Conservation (phyloP, 768 basidiomycete species). For the Boletus vermiculosoides region DNA sequence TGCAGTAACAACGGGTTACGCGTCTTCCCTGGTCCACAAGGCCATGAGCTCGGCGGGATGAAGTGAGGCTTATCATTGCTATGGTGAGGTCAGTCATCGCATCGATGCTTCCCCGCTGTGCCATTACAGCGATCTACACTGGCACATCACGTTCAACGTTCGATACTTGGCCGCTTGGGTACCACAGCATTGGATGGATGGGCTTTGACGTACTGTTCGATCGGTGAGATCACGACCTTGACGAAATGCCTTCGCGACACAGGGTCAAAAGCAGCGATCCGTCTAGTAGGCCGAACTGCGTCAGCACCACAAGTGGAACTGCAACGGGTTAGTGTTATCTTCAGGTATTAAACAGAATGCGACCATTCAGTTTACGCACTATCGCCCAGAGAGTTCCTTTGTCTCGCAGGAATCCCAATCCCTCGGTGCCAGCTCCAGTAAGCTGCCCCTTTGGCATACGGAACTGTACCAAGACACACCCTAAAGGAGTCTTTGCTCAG, state of each 20-base stretch:
- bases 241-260: too few relatives aligned
- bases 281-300: neutral
- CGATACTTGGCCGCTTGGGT: neutral
- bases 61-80: neutral
- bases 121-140: neutral
- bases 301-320: neutral
- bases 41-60: neutral
- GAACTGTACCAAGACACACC: too few relatives aligned
- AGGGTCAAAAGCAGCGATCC: too few relatives aligned
- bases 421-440: too few relatives aligned
- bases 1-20: too few relatives aligned
- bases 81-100: neutral
- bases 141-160: neutral
- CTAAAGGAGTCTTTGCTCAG: too few relatives aligned
- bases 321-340: neutral
- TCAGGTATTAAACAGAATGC: neutral
- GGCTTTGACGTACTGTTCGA: neutral
- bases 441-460: too few relatives aligned
- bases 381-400: neutral
- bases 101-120: neutral
- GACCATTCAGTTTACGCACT: neutral
- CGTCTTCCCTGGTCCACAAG: neutral
- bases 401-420: too few relatives aligned
- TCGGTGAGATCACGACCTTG: too few relatives aligned
- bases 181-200: neutral